A percentile compares a stretch with the other conserved stretches of the same genome.
Conservation (phyloP, 2,329 filamentous ascomycete species). For the Anisogramma anomala region DNA sequence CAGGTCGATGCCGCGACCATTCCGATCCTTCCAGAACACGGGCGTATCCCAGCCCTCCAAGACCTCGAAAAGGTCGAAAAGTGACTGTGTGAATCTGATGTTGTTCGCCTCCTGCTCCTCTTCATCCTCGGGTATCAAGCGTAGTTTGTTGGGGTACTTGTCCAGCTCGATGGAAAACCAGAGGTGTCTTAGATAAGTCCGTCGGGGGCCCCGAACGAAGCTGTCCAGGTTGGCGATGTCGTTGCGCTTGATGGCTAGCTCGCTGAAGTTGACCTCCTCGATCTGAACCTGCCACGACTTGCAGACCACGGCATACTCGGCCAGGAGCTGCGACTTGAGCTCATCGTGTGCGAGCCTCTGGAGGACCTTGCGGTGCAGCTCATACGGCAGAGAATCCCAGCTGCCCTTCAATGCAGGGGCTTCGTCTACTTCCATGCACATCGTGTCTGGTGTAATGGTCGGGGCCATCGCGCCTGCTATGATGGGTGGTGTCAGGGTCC, state of each 20-base stretch:
- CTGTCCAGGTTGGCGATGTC: conserved; percentile 17
- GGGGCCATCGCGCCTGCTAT: too few species aligned
- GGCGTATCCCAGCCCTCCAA: conserved; percentile 17
- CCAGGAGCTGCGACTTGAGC: conserved; percentile 6
- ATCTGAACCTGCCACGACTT: conserved; percentile 19
- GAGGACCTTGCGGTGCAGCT: conserved; percentile 14
- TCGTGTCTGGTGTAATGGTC: too few species aligned
- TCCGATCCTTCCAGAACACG: conserved; percentile 2
- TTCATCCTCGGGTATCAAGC: conserved; percentile 16
- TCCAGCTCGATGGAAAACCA: conserved; percentile 18
- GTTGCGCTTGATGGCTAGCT: conserved; percentile 15
- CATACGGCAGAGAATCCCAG: conserved; percentile 11
- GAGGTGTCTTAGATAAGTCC: conserved; percentile 16
- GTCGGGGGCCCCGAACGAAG: conserved; percentile 15
- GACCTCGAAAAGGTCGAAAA: conserved; percentile 19
- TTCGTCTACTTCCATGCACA: too few species aligned
- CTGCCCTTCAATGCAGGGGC: neutral
- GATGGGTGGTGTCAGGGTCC: too few species aligned
- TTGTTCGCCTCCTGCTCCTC: conserved; percentile 20
- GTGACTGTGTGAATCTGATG: conserved; percentile 16
- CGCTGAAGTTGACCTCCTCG: conserved; percentile 18
- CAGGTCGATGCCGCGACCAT: conserved; percentile 15
- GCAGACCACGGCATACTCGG: conserved; percentile 20
- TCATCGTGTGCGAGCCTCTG: conserved; percentile 10
- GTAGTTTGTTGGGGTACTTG: conserved; percentile 15